Base-by-base conservation (phyloP, 768 basidiomycete species). In the Naganishia onofrii region DNA sequence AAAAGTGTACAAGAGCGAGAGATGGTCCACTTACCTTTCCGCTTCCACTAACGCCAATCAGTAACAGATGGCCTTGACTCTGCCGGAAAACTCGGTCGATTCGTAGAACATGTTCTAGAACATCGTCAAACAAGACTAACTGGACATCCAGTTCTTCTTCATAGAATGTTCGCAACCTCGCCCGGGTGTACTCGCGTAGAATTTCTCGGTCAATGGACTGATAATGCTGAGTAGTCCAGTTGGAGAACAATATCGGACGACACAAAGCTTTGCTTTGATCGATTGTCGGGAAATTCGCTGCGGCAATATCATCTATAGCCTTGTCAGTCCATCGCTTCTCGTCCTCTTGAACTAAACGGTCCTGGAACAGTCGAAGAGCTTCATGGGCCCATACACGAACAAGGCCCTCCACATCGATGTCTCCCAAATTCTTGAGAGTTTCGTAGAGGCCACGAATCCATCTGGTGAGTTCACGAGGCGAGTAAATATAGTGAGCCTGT, bases 21-120 rank as follows among this genome's bases (percentile, higher is more conserved):
- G 53, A 67, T 31, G 29, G 42, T 21, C 21, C 23, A 73, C 83
- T 81, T 74, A 95, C 96, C 88, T 99, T 99, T 74, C 96, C 96
- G 78, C 92, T 92, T 23, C 96, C 96, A 75, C 94, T 97, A 74
- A 98, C 92, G 82, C 96, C 96, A 73, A 99, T 99, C 34, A 99
- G 85, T 32, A 99, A 85, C 23, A 98, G 81, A 84, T 99, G 96
- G 0, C 96, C 96, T 81, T 99, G 96, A 28, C 95, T 85, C 82
- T 99, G 96, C 31, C 96, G 88, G 89, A 99, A 99, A 29, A 97
- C 96, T 78, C 96, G 89, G 78, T 99, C 96, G 74, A 98, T 98
- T 53, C 96, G 89, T 31, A 99, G 86, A 48, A 98, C 96, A 76
- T 99, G 96, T 76, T 99, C 96, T 70, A 98, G 85, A 12, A 98